Percentiles rank a stretch among this genome's conserved stretches.
Conservation (phyloP, 2,329 filamentous ascomycete species). For the Thelonectria discophora region DNA sequence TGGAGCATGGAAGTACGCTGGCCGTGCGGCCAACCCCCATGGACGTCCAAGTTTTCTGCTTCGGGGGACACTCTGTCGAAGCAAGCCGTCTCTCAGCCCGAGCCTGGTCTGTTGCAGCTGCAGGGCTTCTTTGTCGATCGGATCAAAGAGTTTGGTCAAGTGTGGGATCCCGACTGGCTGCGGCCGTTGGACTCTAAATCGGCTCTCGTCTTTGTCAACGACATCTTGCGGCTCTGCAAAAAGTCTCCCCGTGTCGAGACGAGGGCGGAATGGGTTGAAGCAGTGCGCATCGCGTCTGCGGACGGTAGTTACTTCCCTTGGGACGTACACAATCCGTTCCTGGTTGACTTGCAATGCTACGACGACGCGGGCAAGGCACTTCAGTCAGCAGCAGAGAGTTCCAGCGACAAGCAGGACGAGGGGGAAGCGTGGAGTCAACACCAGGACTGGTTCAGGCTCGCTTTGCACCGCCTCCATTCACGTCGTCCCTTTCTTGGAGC, state of each 20-base stretch:
- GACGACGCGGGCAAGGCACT: neutral
- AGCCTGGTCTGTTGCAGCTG: neutral
- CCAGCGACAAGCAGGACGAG: neutral
- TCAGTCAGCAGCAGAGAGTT: neutral
- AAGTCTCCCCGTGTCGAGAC: slow-evolving; percentile 16
- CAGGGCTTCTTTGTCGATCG: slow-evolving; percentile 18
- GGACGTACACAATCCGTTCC: neutral
- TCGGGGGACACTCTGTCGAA: neutral
- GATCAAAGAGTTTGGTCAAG: slow-evolving; percentile 10
- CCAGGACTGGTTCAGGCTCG: neutral
- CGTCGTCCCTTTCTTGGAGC: slow-evolving; percentile 12
- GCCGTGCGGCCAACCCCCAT: slow-evolving; percentile 16
- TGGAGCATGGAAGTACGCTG: slow-evolving; percentile 27
- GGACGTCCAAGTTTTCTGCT: slow-evolving; percentile 17
- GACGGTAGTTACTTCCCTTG: neutral
- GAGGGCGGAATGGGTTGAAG: slow-evolving; percentile 12
- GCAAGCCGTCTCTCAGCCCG: neutral
- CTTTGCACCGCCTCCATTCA: slow-evolving; percentile 5
- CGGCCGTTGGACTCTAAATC: slow-evolving; percentile 1
- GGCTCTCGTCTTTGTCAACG: slow-evolving; percentile 8
- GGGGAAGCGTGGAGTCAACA: neutral
- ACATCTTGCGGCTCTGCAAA: slow-evolving; percentile 16
- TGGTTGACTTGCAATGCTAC: neutral
- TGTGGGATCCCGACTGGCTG: slow-evolving; percentile 28
- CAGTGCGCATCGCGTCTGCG: slow-evolving; percentile 10